Base-by-base conservation (phyloP, 805 yeast species). In the Lipomyces lipofer region DNA sequence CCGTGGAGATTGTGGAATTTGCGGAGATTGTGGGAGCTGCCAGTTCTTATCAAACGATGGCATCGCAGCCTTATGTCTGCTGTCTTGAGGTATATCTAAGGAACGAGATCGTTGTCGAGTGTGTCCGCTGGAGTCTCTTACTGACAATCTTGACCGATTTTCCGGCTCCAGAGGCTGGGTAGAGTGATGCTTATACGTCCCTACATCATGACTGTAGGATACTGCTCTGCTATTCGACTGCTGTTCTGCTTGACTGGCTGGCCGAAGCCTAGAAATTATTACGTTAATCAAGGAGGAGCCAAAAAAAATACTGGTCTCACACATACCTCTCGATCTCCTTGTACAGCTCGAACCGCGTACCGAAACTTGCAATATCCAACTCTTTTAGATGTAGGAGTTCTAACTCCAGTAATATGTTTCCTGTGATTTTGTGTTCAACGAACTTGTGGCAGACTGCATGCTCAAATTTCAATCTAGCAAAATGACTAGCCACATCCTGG, bases 331-430 rank as follows among this genome's bases (percentile, higher is more conserved):
- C 95, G 64, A 94, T 92, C 67, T 88, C 96, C 67, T 89, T 90
- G 70, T 82, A 84, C 44, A 94, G 81, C 69, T 91, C 97, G 71
- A 90, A 94, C 60, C 99, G 79, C 0, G 97, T 91, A 25, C 99
- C 99, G 73, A 94, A 94, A 3, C 96, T 87, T 46, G 82, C 78
- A 49, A 94, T 92, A 52, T 91, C 99, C 54, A 94, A 75, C 70
- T 94, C 99, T 68, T 92, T 94, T 65, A 94, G 77, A 65, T 87
- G 87, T 1, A 88, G 79, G 58, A 92, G 76, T 65, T 92, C 97
- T 58, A 94, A 76, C 70, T 91, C 95, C 49, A 94, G 75, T 43
- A 94, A 71, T 50, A 94, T 92, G 4, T 82, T 74, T 27, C 99
- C 99, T 1, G 91, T 85, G 55, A 94, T 89, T 64, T 90, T 89